Evolutionary conservation across 176 grass and related monocot species (phyloP), one percentile per base, ranked within the genome.

Genomic region (Zoysia pacifica): DNA sequence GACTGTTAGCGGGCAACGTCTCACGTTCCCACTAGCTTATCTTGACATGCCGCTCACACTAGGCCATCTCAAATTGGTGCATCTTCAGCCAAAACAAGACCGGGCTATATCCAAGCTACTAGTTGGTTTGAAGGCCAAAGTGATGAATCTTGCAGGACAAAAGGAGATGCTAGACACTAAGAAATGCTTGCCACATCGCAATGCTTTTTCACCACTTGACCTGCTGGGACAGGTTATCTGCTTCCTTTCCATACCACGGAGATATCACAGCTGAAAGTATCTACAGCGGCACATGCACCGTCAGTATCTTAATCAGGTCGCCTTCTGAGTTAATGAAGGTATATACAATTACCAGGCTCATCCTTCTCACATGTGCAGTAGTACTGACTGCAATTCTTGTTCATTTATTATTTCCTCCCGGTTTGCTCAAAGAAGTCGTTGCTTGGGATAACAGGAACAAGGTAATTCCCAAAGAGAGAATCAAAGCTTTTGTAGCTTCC

Each of bases 401-500:
- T 49, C 19, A 13, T 81, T 49, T 15, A 13, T 81, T 28, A 81
- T 56, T 82, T 54, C 9, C 45, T 82, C 35, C 14, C 13, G 18
- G 48, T 67, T 28, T 82, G 78, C 40, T 82, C 60, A 37, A 90
- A 90, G 62, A 89, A 72, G 6, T 87, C 77, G 28, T 52, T 56
- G 11, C 72, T 80, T 70, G 94, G 94, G 67, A 94, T 89, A 18
- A 92, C 85, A 81, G 94, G 94, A 79, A 97, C 80, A 67, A 97
- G 87, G 82, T 86, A 92, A 77, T 92, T 97, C 81, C 91, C 91
- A 75, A 85, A 97, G 36, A 84, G 74, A 72, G 91, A 97, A 82
- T 94, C 94, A 66, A 92, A 91, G 48, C 89, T 88, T 90, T 85
- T 92, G 76, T 86, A 97, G 79, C 82, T 90, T 81, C 91, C 91